These are phyloP conservation scores for Dichotomopilus funicola DNA, from an alignment of 2,329 filamentous ascomycete genomes.

Conservation along the genomic window DNA sequence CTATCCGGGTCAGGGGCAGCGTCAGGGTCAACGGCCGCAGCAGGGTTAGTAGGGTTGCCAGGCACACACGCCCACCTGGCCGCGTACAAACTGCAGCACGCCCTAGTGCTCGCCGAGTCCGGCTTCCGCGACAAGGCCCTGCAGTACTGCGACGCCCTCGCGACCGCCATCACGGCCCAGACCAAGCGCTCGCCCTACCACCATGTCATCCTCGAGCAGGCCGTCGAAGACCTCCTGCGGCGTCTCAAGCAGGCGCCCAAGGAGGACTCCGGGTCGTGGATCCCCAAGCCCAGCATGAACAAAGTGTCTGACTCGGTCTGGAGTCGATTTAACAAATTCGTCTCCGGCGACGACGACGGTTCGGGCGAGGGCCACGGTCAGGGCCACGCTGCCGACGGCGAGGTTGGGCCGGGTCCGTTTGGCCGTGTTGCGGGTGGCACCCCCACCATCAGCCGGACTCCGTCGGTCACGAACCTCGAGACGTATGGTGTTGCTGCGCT, in stretches of 20 bases:
- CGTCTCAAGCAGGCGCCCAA: slow-evolving; percentile 80
- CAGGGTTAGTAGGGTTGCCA: slow-evolving; percentile 25
- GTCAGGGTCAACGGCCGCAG: no score
- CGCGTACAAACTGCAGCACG: slow-evolving; percentile 86
- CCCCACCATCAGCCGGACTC: slow-evolving; percentile 66
- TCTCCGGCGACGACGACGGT: slow-evolving; percentile 79
- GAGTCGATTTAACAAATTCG: slow-evolving; percentile 93
- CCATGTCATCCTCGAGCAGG: slow-evolving; percentile 63
- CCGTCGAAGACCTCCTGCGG: slow-evolving; percentile 76
- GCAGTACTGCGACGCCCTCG: slow-evolving; percentile 84
- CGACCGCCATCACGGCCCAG: slow-evolving; percentile 66
- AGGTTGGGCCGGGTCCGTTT: slow-evolving; percentile 70
- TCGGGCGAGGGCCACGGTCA: slow-evolving; percentile 51
- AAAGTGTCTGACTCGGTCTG: slow-evolving; percentile 88
- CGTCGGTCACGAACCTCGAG: slow-evolving; percentile 66
- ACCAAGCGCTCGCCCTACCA: slow-evolving; percentile 85
- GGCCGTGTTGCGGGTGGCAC: slow-evolving; percentile 71
- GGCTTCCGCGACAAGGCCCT: slow-evolving; percentile 78
- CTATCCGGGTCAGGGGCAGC: no score
- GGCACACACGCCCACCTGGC: slow-evolving; percentile 73
- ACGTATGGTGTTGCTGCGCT: slow-evolving; percentile 54
- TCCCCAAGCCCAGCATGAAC: slow-evolving; percentile 91
- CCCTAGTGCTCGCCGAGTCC: slow-evolving; percentile 73
- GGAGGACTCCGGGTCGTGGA: slow-evolving; percentile 78
- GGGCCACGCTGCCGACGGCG: slow-evolving; percentile 50